These are phyloP conservation scores for Colletotrichum sublineola DNA, from an alignment of 2,329 filamentous ascomycete species.

Conservation along the genomic window DNA sequence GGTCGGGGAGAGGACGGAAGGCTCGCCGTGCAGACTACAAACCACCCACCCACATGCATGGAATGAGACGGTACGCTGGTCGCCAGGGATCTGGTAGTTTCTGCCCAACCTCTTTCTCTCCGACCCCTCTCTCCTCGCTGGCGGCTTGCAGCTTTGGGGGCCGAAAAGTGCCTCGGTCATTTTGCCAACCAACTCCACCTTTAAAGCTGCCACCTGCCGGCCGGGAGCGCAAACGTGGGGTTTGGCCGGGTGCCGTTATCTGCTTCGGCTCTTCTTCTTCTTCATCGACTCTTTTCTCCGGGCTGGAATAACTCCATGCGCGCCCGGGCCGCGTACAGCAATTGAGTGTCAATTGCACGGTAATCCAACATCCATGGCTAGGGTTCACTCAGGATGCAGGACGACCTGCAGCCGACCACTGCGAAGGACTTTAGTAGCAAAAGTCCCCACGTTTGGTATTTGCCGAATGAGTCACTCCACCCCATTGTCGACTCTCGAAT, in stretches of 20 bases:
- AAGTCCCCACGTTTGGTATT: conserved; percentile 11
- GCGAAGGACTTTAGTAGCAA: conserved; percentile 15
- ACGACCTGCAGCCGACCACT: conserved; percentile 7
- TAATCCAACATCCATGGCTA: not conserved
- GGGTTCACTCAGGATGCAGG: not conserved
- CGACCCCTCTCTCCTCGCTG: not conserved
- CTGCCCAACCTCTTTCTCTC: not conserved
- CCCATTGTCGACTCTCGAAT: not conserved
- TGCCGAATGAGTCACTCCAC: conserved; percentile 24
- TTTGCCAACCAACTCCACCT: not conserved
- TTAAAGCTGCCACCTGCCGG: not conserved
- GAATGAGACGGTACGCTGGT: not conserved
- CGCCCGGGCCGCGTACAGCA: not conserved
- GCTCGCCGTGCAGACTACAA: not conserved
- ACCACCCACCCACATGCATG: not conserved
- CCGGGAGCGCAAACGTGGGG: not conserved
- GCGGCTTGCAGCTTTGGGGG: conserved; percentile 3
- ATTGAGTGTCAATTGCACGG: not conserved
- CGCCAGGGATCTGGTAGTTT: conserved; percentile 1
- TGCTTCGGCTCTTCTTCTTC: not conserved
- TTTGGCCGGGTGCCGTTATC: not conserved
- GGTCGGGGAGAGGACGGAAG: not conserved
- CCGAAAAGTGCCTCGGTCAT: not conserved
- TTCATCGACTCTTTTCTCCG: not conserved
- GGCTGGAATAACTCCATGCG: not conserved